These are phyloP conservation scores for Handroanthus guayacan DNA, from an alignment of 257 asterid species.

Conservation along the genomic window DNA sequence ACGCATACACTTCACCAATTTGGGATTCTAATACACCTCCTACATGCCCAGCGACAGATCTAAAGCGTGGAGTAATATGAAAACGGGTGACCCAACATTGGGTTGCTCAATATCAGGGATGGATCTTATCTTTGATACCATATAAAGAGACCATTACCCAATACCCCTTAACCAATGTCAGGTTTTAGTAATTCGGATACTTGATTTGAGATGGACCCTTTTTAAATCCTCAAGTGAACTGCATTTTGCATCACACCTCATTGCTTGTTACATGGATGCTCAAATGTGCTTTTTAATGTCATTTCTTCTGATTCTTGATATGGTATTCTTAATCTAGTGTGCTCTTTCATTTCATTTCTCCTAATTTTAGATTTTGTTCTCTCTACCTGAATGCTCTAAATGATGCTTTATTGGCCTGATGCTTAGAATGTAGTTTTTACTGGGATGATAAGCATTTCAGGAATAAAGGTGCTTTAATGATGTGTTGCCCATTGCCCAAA, in stretches of 20 bases:
- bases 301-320: background rate
- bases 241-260: background rate
- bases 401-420: background rate
- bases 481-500: too few species aligned
- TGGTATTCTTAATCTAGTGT: background rate
- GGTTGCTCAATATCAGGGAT: too few species aligned
- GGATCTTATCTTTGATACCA: too few species aligned
- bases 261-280: conserved; percentile 3
- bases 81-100: too few species aligned
- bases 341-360: background rate
- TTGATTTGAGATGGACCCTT: conserved; percentile 29
- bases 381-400: background rate
- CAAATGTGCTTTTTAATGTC: background rate
- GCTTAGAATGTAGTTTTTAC: background rate
- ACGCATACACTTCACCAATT: too few species aligned
- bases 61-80: too few species aligned
- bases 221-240: conserved; percentile 14
- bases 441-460: conserved; percentile 5
- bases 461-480: background rate
- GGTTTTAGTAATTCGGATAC: too few species aligned
- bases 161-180: too few species aligned
- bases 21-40: too few species aligned
- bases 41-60: too few species aligned
- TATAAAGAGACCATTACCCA: too few species aligned
- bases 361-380: background rate